Base-by-base conservation (phyloP, 306 rosid species). In the Pyrus pyrifolia region DNA sequence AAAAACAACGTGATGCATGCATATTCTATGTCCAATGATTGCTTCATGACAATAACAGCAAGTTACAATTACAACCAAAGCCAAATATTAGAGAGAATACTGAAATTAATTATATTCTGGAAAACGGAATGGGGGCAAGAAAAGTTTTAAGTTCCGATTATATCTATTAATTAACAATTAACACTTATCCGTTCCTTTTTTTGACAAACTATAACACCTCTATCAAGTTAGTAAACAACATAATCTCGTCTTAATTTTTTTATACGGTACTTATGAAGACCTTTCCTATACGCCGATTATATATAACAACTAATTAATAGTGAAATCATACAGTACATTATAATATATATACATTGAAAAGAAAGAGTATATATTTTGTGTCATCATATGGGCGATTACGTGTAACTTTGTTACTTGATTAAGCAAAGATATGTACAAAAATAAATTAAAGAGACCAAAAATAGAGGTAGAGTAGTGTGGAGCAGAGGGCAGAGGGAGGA, bases 401-500 rank as follows among this genome's bases (percentile, higher is more conserved):
- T 46, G 45, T 42, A 4, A 14, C 15, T 68, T 75, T 76, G 52
- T 29, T 76, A 70, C 23, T 30, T 40, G 55, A 75, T 11, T 1
- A 71, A 76, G 65, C 17, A 42, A 44, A 40, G 63, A 63, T 6
- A 64, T 25, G 19, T 12, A 23, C 17, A 6, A 18, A 58, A 9
- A 61, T 60, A 73, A 45, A 82, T 72, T 60, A 35, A 35, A 1
- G 1, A 57, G 84, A 59, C 51, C 74, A 68, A 61, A 40, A 78
- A 65, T 18, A 57, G 44, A 23, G 67, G 5, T 23, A n/a, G 76
- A 72, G 68, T 57, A 40, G 82, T 83, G 84, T 74, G 85, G 67
- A 83, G 81, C 72, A 30, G 84, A 29, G 40, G 68, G 77, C 73
- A 68, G 88, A 78, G 86, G 22, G 63, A 71, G 86, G 72, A 81